Evolutionary conservation across 805 yeast genomes (phyloP).

Genomic region (Kodamaea sagamina): DNA sequence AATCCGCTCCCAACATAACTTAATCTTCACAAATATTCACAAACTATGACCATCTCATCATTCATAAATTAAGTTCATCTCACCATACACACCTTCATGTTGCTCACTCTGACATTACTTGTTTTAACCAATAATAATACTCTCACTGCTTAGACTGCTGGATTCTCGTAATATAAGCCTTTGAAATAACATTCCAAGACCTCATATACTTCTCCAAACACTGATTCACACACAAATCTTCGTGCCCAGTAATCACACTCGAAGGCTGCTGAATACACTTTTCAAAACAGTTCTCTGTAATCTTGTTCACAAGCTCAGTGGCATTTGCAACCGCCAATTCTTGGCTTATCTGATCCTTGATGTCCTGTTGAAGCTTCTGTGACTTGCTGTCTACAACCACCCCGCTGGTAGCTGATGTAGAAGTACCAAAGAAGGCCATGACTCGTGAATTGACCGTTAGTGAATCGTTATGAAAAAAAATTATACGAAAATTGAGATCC

Average conservation of each 20-base stretch:
- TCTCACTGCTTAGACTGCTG: slow-evolving; percentile 46
- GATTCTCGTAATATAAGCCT: slow-evolving; percentile 72
- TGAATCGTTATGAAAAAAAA: background rate
- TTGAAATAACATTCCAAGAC: slow-evolving; percentile 85
- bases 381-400: slow-evolving; percentile 20
- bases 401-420: slow-evolving; percentile 11
- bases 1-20: too few species aligned
- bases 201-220: slow-evolving; percentile 88
- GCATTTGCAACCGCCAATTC: slow-evolving; percentile 93
- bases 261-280: slow-evolving; percentile 72
- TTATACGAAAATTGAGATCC: slow-evolving; percentile 1
- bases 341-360: slow-evolving; percentile 70
- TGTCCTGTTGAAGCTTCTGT: slow-evolving; percentile 56
- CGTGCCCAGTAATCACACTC: slow-evolving; percentile 46
- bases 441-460: background rate
- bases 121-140: too few species aligned
- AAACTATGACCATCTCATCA: too few species aligned
- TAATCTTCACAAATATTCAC: too few species aligned
- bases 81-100: too few species aligned
- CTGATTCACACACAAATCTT: slow-evolving; percentile 68
- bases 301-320: slow-evolving; percentile 78
- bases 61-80: too few species aligned
- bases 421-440: slow-evolving; percentile 21
- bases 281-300: slow-evolving; percentile 84
- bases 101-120: too few species aligned